Evolutionary conservation across 2,329 filamentous ascomycete species (phyloP).

Genomic region (Talaromyces sp.): DNA sequence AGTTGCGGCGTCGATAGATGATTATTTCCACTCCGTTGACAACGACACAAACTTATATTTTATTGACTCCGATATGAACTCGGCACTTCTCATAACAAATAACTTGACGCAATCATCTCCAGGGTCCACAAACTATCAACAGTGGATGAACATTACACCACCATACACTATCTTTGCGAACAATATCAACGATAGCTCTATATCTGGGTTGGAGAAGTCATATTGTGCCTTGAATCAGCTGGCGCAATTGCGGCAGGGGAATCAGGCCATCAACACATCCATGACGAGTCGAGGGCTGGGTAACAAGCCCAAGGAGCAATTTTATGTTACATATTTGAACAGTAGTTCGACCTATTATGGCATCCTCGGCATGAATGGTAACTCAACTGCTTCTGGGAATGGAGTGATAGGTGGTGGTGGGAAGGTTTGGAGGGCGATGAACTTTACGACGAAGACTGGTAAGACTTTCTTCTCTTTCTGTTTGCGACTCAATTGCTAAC

Average conservation of each 20-base stretch:
- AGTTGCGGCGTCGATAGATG: conserved; percentile 78
- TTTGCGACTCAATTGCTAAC: neutral
- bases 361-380: conserved; percentile 65
- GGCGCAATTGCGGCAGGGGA: conserved; percentile 64
- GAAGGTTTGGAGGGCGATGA: conserved; percentile 67
- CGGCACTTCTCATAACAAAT: conserved; percentile 75
- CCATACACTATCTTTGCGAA: conserved; percentile 78
- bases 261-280: conserved; percentile 56
- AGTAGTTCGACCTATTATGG: conserved; percentile 69
- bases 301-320: conserved; percentile 77
- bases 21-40: conserved; percentile 66
- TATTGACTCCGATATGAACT: conserved; percentile 79
- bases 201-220: conserved; percentile 72
- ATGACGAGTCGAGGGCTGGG: conserved; percentile 69
- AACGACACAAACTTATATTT: conserved; percentile 63
- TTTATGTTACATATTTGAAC: conserved; percentile 76
- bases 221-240: conserved; percentile 74
- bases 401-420: conserved; percentile 69
- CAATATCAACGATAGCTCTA: conserved; percentile 56
- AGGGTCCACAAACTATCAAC: conserved; percentile 50
- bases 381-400: conserved; percentile 54
- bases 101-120: conserved; percentile 57
- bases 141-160: conserved; percentile 59
- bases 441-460: conserved; percentile 79
- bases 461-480: conserved; percentile 31